These are phyloP conservation scores for Tylopilus balloui DNA, from an alignment of 768 basidiomycete species.

Conservation along the genomic window DNA sequence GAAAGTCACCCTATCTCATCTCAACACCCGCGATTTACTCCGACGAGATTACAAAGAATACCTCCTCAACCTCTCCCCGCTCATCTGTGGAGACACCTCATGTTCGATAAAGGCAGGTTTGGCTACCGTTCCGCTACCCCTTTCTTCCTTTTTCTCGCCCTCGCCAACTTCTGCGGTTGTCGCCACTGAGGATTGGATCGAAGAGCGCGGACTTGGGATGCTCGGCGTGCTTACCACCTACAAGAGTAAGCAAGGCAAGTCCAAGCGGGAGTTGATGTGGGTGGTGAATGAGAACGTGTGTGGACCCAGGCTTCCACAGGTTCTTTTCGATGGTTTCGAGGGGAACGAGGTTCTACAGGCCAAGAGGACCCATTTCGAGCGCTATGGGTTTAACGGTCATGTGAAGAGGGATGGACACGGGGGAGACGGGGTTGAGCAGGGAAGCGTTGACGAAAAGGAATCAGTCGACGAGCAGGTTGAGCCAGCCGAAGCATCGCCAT, in stretches of 20 bases:
- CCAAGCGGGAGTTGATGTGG: slow-evolving; percentile 65
- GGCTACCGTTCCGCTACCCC: slow-evolving; percentile 72
- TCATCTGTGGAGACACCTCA: slow-evolving; percentile 19
- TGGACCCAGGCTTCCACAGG: slow-evolving; percentile 31
- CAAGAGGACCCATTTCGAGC: slow-evolving; percentile 35
- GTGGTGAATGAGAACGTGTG: slow-evolving; percentile 44
- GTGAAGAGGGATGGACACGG: slow-evolving; percentile 3
- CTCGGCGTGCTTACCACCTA: slow-evolving; percentile 82
- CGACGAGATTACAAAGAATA: slow-evolving; percentile 97
- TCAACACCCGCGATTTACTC: slow-evolving; percentile 73
- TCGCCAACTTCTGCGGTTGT: slow-evolving; percentile 11
- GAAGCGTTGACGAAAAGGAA: slow-evolving; percentile 15
- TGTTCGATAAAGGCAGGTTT: slow-evolving; percentile 63
- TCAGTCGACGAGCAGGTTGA: slow-evolving; percentile 15
- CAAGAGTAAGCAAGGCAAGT: slow-evolving; percentile 47
- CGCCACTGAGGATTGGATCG: slow-evolving; percentile 54
- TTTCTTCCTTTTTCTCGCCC: slow-evolving; percentile 42
- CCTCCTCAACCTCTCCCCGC: slow-evolving; percentile 38
- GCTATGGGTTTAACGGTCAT: slow-evolving; percentile 13
- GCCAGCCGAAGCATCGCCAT: slow-evolving; percentile 18
- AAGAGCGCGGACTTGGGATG: slow-evolving; percentile 55
- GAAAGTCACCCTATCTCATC: slow-evolving; percentile 66
- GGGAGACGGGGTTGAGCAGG: slow-evolving; percentile 14
- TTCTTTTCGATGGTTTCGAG: slow-evolving; percentile 59
- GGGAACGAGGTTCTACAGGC: slow-evolving; percentile 46